phyloP scores from a whole-genome alignment of 257 asterid species.

The Solanum etuberosum region DNA sequence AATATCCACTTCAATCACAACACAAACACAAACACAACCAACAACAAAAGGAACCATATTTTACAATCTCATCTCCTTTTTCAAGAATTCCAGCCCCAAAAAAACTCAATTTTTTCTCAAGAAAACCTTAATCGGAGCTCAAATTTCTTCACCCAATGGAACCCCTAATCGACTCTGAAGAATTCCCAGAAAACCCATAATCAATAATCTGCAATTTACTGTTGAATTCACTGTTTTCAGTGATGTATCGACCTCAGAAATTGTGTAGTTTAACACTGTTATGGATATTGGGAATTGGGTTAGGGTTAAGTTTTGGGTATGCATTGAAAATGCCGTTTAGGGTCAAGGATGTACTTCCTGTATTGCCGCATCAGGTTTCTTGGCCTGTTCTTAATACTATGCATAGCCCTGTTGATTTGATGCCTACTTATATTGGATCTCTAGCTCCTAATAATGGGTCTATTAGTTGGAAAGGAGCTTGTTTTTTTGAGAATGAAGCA shows the following conservation, averaged over 20 bases:
- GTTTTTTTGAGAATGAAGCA: slow-evolving; percentile 70
- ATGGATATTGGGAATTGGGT: neutral
- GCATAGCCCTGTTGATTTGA: slow-evolving; percentile 83
- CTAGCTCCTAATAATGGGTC: slow-evolving; percentile 81
- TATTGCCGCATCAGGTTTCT: slow-evolving; percentile 75
- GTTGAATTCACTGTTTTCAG: neutral
- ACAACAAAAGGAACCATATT: neutral
- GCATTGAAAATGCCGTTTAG: slow-evolving; percentile 73
- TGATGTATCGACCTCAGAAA: neutral
- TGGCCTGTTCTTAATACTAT: slow-evolving; percentile 84
- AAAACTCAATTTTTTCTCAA: neutral
- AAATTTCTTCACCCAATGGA: neutral
- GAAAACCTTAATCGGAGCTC: neutral
- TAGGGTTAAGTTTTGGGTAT: slow-evolving; percentile 48
- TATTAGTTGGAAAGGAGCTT: slow-evolving; percentile 82
- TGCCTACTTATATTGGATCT: slow-evolving; percentile 87
- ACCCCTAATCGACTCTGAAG: neutral
- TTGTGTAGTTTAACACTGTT: neutral
- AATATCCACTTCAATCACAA: neutral
- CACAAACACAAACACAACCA: neutral
- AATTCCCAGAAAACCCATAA: neutral
- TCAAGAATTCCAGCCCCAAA: neutral
- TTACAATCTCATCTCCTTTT: neutral
- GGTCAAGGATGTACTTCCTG: slow-evolving; percentile 80
- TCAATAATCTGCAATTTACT: neutral